Percentiles rank a stretch among this genome's conserved stretches.
These are phyloP conservation scores for Trichosporon coremiiforme DNA, from an alignment of 1,284 basidiomycete species.

Conservation along the genomic window DNA sequence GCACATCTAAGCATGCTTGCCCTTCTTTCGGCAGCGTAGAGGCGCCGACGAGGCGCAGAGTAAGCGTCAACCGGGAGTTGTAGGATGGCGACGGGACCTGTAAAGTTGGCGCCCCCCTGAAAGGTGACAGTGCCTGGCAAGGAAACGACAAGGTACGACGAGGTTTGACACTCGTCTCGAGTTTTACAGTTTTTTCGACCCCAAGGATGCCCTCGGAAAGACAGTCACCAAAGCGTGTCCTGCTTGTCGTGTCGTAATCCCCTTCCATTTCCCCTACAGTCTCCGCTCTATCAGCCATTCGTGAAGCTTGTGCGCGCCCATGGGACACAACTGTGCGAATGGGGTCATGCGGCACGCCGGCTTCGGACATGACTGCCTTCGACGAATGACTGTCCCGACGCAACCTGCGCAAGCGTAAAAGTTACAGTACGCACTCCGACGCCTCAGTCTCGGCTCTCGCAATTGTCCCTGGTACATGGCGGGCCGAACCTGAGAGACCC, in stretches of 20 bases:
- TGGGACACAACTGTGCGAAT: background rate
- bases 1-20: background rate
- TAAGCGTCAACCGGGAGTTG: too few species aligned
- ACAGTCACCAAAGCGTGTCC: background rate
- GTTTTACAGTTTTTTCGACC: constrained; percentile 10
- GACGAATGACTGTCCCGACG: background rate
- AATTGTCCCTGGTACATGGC: background rate
- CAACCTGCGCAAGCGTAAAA: background rate
- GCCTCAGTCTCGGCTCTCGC: background rate
- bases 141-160: too few species aligned
- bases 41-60: too few species aligned
- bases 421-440: background rate
- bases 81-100: constrained; percentile 9
- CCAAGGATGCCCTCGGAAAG: background rate
- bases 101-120: constrained; percentile 7
- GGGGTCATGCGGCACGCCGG: background rate
- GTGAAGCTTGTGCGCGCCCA: too few species aligned
- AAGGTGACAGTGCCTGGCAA: constrained; percentile 14
- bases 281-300: constrained; percentile 1
- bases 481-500: background rate
- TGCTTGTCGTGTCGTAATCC: background rate
- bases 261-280: background rate
- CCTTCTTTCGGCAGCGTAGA: background rate
- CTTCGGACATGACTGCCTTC: background rate
- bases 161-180: background rate